phyloP scores from a whole-genome alignment of 2,329 filamentous ascomycete species.

The Fusarium brachygibbosum region DNA sequence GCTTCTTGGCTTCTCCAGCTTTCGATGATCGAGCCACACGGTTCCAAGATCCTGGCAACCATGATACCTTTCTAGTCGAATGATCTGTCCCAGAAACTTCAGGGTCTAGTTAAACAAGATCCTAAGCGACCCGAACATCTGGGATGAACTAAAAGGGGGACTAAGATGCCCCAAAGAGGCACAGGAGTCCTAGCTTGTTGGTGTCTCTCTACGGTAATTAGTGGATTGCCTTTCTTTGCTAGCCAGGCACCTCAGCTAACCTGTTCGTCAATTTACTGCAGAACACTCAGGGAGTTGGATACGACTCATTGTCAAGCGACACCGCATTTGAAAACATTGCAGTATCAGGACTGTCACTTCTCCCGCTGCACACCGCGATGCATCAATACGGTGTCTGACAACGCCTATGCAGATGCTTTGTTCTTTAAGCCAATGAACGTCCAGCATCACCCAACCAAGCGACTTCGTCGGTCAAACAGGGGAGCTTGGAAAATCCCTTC shows the following conservation, averaged over 20 bases:
- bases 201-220: conserved; percentile 39
- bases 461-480: conserved; percentile 37
- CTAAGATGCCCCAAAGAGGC: conserved; percentile 51
- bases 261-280: conserved; percentile 35
- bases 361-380: conserved; percentile 36
- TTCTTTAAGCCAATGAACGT: conserved; percentile 34
- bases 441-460: conserved; percentile 40
- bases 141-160: conserved; percentile 57
- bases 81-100: conserved; percentile 48
- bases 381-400: conserved; percentile 46
- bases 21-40: conserved; percentile 31
- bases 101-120: conserved; percentile 54
- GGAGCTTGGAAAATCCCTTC: conserved; percentile 24
- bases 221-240: conserved; percentile 39
- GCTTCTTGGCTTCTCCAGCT: conserved; percentile 32
- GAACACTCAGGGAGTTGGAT: conserved; percentile 27
- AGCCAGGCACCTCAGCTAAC: conserved; percentile 44
- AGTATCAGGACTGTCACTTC: conserved; percentile 28
- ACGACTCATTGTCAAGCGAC: conserved; percentile 17
- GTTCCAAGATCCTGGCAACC: conserved; percentile 42
- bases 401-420: conserved; percentile 39
- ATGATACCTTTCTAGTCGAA: conserved; percentile 45
- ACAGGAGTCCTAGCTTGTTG: conserved; percentile 51
- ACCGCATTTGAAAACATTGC: conserved; percentile 11
- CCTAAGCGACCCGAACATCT: conserved; percentile 56